Conservation (phyloP, 768 basidiomycete species). For the Chlorophyllum brunneum region DNA sequence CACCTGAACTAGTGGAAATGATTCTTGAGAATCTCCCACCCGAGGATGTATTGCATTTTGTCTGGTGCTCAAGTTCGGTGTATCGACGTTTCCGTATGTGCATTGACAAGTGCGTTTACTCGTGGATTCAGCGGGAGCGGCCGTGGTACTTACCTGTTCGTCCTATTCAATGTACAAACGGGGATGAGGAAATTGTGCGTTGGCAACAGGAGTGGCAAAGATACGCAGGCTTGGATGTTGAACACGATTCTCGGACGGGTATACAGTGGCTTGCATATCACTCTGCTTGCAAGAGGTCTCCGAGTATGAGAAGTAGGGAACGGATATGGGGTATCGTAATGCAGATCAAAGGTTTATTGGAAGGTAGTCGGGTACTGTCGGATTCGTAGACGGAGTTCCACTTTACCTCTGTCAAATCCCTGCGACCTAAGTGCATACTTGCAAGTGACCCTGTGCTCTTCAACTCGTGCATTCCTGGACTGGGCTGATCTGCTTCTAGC, state of each 20-base stretch:
- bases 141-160: constrained; percentile 8
- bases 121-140: not conserved
- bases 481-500: too few relatives aligned
- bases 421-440: too few relatives aligned
- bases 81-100: not conserved
- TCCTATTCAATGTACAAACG: not conserved
- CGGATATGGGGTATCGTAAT: constrained; percentile 4
- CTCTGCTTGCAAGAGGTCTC: not conserved
- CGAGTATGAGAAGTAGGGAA: constrained; percentile 3
- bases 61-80: not conserved
- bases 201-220: not conserved
- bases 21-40: not conserved
- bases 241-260: not conserved
- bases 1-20: not conserved
- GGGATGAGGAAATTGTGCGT: not conserved
- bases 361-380: too few relatives aligned
- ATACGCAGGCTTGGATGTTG: not conserved
- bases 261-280: constrained; percentile 4
- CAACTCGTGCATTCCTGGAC: too few relatives aligned
- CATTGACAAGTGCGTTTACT: not conserved
- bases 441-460: too few relatives aligned
- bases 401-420: too few relatives aligned
- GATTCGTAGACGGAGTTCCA: too few relatives aligned
- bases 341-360: not conserved
- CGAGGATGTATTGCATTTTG: not conserved